phyloP scores from a whole-genome alignment of 352 stramenopile genomes.

The Phytophthora agathidicida region DNA sequence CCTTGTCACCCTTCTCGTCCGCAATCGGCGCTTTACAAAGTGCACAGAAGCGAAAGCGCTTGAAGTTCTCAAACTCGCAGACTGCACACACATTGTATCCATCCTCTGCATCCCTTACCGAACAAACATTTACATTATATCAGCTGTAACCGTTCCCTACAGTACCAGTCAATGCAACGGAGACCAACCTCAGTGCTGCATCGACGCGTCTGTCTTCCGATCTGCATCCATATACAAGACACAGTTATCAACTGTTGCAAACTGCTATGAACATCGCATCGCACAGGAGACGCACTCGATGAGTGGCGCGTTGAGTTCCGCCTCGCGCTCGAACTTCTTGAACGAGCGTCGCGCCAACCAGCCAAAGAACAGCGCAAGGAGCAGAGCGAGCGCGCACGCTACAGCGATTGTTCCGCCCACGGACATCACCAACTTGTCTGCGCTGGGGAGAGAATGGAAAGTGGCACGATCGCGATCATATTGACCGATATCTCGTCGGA shows the following conservation, averaged over 20 bases:
- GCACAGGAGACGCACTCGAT: constrained; percentile 19
- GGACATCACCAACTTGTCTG: constrained; percentile 8
- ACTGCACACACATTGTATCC: constrained; percentile 34
- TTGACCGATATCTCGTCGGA: too few relatives aligned
- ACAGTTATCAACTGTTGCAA: constrained; percentile 2
- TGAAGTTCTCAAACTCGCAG: constrained; percentile 54
- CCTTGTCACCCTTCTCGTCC: constrained; percentile 3
- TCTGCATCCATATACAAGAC: constrained; percentile 3
- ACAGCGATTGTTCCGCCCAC: constrained; percentile 7
- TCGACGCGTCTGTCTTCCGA: constrained; percentile 27
- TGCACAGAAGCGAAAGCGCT: constrained; percentile 33
- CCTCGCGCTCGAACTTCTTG: constrained; percentile 17
- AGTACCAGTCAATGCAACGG: too few relatives aligned
- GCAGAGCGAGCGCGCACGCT: constrained; percentile 6
- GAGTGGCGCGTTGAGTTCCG: constrained; percentile 23
- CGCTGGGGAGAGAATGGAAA: neutral
- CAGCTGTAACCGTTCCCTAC: too few relatives aligned
- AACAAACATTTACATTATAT: too few relatives aligned
- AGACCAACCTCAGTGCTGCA: constrained; percentile 31
- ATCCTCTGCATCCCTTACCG: constrained; percentile 26
- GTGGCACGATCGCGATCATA: constrained; percentile 4
- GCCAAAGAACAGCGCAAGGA: constrained; percentile 12
- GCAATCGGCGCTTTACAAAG: constrained; percentile 29
- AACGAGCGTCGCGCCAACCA: constrained; percentile 12
- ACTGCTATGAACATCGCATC: neutral